phyloP scores from a whole-genome alignment of 495 filamentous ascomycete species.

The Saxophila tyrrhenica region DNA sequence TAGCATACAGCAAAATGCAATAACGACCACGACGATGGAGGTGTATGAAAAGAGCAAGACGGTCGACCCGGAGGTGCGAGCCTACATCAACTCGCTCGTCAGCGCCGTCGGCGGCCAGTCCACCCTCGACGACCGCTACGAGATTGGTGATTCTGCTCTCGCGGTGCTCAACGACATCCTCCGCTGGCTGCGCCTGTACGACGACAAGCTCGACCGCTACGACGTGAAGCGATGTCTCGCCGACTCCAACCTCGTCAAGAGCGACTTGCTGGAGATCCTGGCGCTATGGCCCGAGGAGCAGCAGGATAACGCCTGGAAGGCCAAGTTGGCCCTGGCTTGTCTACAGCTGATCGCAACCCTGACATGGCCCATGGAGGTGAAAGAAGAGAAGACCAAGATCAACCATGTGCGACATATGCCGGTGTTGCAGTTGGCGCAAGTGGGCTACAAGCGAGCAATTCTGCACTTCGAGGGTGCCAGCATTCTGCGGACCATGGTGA shows the following conservation, averaged over 20 bases:
- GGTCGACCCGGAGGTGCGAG: conserved; percentile 72
- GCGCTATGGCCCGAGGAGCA: conserved; percentile 59
- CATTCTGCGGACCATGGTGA: conserved; percentile 66
- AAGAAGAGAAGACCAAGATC: conserved; percentile 67
- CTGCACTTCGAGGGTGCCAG: conserved; percentile 65
- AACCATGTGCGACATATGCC: conserved; percentile 88
- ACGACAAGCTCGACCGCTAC: conserved; percentile 85
- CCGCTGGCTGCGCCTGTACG: conserved; percentile 88
- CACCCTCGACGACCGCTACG: conserved; percentile 69
- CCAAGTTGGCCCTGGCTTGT: conserved; percentile 72
- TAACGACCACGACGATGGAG: conserved; percentile 1
- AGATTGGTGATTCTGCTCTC: conserved; percentile 84
- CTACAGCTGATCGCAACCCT: conserved; percentile 87
- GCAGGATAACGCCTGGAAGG: conserved; percentile 59
- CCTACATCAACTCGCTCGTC: conserved; percentile 82
- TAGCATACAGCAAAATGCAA: background rate
- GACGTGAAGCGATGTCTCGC: conserved; percentile 90
- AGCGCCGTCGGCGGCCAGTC: conserved; percentile 84
- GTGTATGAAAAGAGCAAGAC: conserved; percentile 13
- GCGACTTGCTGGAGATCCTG: conserved; percentile 83
- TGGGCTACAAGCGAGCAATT: conserved; percentile 78
- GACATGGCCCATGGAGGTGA: conserved; percentile 85
- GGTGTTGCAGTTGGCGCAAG: conserved; percentile 75
- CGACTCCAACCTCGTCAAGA: conserved; percentile 82
- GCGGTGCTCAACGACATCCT: conserved; percentile 86